Conservation (phyloP, 768 basidiomycete species). For the Suillus tomentosus region DNA sequence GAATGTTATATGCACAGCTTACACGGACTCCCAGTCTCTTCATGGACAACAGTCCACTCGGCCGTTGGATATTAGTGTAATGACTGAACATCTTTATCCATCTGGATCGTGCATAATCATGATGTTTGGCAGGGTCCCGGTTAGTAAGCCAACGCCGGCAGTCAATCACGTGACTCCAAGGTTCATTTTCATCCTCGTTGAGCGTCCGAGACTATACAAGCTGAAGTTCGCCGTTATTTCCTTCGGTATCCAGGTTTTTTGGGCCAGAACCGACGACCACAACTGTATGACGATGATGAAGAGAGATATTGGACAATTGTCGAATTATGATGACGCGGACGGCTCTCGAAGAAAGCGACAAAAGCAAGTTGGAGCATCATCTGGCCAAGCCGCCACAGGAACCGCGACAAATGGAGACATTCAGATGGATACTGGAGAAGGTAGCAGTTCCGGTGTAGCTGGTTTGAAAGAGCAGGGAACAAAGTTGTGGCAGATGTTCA, state of each 20-base stretch:
- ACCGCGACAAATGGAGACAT: conserved; percentile 29
- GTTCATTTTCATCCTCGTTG: conserved; percentile 23
- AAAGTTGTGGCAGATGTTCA: conserved; percentile 77
- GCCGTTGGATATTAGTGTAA: neutral
- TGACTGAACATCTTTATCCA: neutral
- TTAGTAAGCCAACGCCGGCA: conserved; percentile 6
- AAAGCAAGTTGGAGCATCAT: conserved; percentile 41
- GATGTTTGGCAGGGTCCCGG: neutral
- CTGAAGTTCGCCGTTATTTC: no score
- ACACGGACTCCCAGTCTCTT: no score
- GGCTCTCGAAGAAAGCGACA: conserved; percentile 54
- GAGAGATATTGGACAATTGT: conserved; percentile 48
- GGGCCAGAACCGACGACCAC: no score
- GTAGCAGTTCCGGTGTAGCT: conserved; percentile 26
- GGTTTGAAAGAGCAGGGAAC: conserved; percentile 65
- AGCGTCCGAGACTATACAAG: no score
- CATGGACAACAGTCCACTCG: neutral
- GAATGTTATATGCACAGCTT: no score
- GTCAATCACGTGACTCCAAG: conserved; percentile 30
- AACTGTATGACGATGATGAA: no score
- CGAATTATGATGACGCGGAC: conserved; percentile 43
- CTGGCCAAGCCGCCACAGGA: conserved; percentile 44
- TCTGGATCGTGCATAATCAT: neutral
- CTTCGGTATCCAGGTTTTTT: no score
- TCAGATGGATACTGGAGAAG: conserved; percentile 23